Evolutionary conservation across 1,284 basidiomycete genomes (phyloP), one percentile per base, ranked within the genome.

Genomic region (Hymenochaete sp.): DNA sequence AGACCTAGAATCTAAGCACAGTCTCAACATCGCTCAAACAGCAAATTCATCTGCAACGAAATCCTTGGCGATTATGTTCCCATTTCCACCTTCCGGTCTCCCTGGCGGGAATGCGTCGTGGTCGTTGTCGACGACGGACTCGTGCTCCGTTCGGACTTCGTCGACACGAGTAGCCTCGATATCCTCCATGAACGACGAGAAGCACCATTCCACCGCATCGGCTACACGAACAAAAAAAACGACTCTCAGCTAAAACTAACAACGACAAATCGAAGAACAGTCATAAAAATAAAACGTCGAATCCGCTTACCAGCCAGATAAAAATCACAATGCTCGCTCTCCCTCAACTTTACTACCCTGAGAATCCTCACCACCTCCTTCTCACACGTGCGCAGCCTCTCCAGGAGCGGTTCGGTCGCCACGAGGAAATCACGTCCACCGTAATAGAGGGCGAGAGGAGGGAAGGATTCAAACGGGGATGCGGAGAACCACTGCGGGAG

Each of bases 151-250:
- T n/a, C n/a, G n/a, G n/a, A 31, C 8, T 11, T 42, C 38, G 45
- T 50, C 45, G n/a, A 41, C 44, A 18, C 49, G 38, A 11, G 49
- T 50, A 14, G 19, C 38, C 40, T 50, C 49, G 14, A 50, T 50
- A 14, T 50, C 49, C 31, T 50, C 65, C 61, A 67, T 47, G 42
- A 68, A 62, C 14, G 62, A 62, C 25, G 58, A 53, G 53, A 67
- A 71, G 47, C 70, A 72, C 66, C 74, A 73, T 55, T 79, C 76
- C 11, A 77, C 75, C 4, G 76, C 74, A 55, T 77, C 73, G 1
- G 73, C 72, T 2, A 72, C 70, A 71, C 72, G 72, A n/a, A n/a
- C 51, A 67, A 68, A 49, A 18, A 5, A 33, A 18, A n/a, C n/a
- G n/a, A n/a, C n/a, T n/a, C n/a, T n/a, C n/a, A n/a, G n/a, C n/a